Evolutionary conservation across 2,329 filamentous ascomycete genomes (phyloP), one percentile per base, ranked within the genome.

Genomic region (Pseudogymnoascus destructans): DNA sequence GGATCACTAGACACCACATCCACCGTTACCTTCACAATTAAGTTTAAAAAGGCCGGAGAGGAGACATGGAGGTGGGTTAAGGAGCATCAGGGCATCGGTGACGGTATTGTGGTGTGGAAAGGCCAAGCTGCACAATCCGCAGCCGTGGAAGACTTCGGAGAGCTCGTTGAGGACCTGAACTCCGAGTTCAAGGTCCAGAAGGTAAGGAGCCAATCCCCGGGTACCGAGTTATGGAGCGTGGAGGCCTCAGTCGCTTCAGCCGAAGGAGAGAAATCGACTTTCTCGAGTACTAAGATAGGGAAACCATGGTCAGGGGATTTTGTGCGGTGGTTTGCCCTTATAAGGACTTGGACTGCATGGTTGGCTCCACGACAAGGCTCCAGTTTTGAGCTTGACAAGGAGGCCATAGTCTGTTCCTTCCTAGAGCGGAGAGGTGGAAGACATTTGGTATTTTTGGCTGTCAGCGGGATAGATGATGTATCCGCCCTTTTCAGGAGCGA

Each of bases 301-400:
- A 27, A 67, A 10, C 68, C 68, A 32, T 70, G 68, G 68, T 67
- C 62, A 11, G 64, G 63, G 5, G 69, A 68, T 40, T 64, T 69
- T 52, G 63, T 63, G 17, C 68, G 67, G 64, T 95, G 89, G 82
- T 92, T 95, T 68, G 82, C 88, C 6, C 72, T 95, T 10, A 84
- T 95, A 4, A 82, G 90, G 15, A 75, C 88, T 3, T 93, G 85
- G 82, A 79, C 79, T 32, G 86, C 90, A 1, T 97, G 92, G 92
- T 74, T 95, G 9, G 89, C 86, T 6, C 92, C 92, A n/a, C 77
- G 89, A 36, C 91, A 96, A 69, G 91, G 91, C 10, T 71, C 74
- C 3, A 73, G 73, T 0, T 86, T 95, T 59, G 73, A 74, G 3
- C 74, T 91, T 3, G 85, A 89, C 61, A 87, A 90, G 64, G 87